These are phyloP conservation scores for Clausena lansium DNA, from an alignment of 345 rosid genomes.

Conservation along the genomic window DNA sequence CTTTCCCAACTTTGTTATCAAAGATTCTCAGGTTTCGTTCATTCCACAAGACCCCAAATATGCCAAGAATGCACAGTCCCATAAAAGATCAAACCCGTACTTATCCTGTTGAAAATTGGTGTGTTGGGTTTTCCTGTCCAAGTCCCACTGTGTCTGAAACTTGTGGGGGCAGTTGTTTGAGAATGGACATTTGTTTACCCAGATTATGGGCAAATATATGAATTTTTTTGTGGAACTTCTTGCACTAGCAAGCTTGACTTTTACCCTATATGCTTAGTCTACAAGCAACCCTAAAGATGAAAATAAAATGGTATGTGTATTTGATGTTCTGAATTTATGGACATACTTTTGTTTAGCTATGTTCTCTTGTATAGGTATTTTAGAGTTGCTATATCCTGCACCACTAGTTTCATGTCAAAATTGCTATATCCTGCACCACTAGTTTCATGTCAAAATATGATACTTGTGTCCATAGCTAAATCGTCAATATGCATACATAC, in stretches of 20 bases:
- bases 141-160: background rate
- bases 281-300: background rate
- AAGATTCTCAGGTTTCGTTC: no score
- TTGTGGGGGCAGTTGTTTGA: background rate
- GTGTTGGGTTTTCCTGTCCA: background rate
- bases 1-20: no score
- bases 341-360: background rate
- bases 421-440: background rate
- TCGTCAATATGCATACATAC: no score
- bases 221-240: background rate
- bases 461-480: background rate
- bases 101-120: background rate
- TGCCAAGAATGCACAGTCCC: no score
- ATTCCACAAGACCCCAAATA: no score
- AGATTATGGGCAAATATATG: background rate
- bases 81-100: no score
- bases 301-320: background rate
- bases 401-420: background rate
- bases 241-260: slow-evolving; percentile 2
- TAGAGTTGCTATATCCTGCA: background rate
- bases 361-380: background rate
- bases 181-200: background rate
- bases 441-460: background rate
- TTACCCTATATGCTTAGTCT: background rate
- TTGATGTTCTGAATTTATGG: background rate